phyloP scores from a whole-genome alignment of 495 filamentous ascomycete species.

The Delitschia confertaspora region DNA sequence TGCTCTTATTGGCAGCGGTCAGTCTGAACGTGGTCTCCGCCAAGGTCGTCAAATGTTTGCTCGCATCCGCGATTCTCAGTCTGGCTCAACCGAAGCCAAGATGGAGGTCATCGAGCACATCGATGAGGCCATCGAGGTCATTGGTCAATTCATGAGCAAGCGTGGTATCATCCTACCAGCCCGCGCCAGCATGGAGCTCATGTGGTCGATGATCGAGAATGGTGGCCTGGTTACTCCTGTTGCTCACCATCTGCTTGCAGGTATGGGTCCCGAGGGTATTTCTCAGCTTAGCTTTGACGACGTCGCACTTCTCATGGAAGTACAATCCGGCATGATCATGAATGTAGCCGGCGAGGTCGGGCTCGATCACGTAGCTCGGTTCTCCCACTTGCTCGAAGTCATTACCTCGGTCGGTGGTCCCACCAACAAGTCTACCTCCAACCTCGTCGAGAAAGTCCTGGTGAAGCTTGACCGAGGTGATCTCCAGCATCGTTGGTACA shows the following conservation, averaged over 20 bases:
- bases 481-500: conserved; percentile 51
- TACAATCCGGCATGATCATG: conserved; percentile 55
- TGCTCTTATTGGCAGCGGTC: conserved; percentile 69
- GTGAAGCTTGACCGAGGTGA: conserved; percentile 48
- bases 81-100: conserved; percentile 32
- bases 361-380: conserved; percentile 48
- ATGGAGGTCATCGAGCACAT: conserved; percentile 64
- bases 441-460: conserved; percentile 51
- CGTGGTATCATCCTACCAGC: conserved; percentile 43
- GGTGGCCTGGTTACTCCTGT: conserved; percentile 53
- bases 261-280: conserved; percentile 52
- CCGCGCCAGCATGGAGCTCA: conserved; percentile 48
- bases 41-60: conserved; percentile 75
- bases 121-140: conserved; percentile 76
- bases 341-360: conserved; percentile 41
- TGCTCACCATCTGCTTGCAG: conserved; percentile 53
- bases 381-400: conserved; percentile 53
- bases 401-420: conserved; percentile 42
- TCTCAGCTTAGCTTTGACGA: conserved; percentile 47
- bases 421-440: conserved; percentile 44
- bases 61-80: conserved; percentile 55
- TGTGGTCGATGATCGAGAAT: conserved; percentile 70
- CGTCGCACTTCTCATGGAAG: conserved; percentile 51
- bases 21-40: conserved; percentile 63
- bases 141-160: conserved; percentile 49